Evolutionary conservation across 306 rosid species (phyloP), one percentile per base, ranked within the genome.

Genomic region (Castanea sativa): DNA sequence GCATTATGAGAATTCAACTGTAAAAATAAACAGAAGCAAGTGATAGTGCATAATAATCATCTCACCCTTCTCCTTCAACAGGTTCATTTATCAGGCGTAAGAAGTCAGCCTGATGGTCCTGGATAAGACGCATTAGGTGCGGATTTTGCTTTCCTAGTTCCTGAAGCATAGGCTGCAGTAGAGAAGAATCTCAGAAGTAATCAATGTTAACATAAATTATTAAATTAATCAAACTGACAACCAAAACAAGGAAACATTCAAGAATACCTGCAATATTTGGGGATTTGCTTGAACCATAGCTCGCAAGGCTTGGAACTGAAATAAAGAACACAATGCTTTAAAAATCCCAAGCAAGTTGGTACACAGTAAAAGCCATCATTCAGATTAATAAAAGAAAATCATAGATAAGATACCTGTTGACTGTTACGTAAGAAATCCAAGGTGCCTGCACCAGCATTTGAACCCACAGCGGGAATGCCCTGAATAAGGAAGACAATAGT

Each of bases 91-190:
- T 92, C 65, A 95, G 86, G 79, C 91, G 98, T 71, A 92, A 90
- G 75, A 95, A 95, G 83, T 91, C 99, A 69, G 93, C 90, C 75
- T 89, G 98, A 84, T 95, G 98, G 65, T 92, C 94, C 79, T 84
- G 92, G 82, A 95, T 95, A 85, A 92, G 82, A 72, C 98, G 86
- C 92, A 92, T 90, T 20, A 95, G 94, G 59, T 92, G 92, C 76
- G 98, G 99, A 85, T 95, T 95, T 84, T 95, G 99, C 83, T 92
- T 95, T 71, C 97, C 99, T 64, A 95, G 90, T 85, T 92, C 99
- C 76, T 92, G 99, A 79, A 95, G 97, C 98, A 95, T 95, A 76
- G 99, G 98, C 98, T 95, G 90, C 77, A 81, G 71, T 64, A 85
- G 81, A 18, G 79, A 56, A 33, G 80, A 65, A 25, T 80, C 69